Evolutionary conservation across 208 protist genomes (phyloP).

Genomic region (Tritrichomonas musculus): DNA sequence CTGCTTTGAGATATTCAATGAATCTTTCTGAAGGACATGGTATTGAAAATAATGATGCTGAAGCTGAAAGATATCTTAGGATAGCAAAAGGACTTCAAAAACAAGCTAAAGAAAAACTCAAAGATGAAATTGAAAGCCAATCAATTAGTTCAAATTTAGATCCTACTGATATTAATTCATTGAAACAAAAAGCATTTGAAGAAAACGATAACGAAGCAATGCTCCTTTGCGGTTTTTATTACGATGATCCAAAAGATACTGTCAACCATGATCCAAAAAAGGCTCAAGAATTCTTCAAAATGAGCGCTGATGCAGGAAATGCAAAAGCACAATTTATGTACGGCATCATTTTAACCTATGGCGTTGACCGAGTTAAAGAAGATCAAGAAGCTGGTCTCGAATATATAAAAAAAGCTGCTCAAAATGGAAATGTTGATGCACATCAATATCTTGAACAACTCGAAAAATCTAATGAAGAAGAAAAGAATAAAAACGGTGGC

Average conservation of each 20-base stretch:
- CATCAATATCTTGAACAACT: background rate
- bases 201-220: background rate
- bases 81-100: too few species aligned
- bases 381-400: background rate
- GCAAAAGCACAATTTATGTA: background rate
- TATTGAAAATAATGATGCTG: background rate
- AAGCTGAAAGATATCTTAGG: background rate
- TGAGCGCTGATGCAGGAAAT: background rate
- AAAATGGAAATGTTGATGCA: background rate
- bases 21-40: background rate
- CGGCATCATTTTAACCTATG: background rate
- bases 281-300: background rate
- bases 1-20: background rate
- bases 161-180: background rate
- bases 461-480: background rate
- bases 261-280: too few species aligned
- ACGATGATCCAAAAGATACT: background rate
- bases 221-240: background rate
- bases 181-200: background rate
- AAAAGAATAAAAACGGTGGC: too few species aligned
- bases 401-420: background rate
- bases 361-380: background rate
- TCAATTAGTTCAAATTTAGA: background rate
- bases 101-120: background rate
- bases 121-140: too few species aligned